phyloP scores from a whole-genome alignment of 1,139 yeast genomes.

The Pichia sp. region DNA sequence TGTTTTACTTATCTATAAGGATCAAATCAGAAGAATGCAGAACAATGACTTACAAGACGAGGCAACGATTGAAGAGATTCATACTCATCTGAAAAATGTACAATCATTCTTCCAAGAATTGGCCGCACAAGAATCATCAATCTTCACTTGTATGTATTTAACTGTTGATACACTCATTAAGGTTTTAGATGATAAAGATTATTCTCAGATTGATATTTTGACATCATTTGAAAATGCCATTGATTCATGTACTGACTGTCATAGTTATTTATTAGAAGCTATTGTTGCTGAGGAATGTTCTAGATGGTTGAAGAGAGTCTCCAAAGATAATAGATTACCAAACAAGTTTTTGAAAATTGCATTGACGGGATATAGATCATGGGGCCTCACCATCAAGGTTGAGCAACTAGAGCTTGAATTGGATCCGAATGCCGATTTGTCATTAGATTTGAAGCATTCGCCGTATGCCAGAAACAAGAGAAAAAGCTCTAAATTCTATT shows the following conservation, averaged over 20 bases:
- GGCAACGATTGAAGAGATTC: constrained; percentile 1
- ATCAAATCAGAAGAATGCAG: constrained; percentile 13
- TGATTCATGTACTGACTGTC: constrained; percentile 36
- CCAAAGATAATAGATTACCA: constrained; percentile 28
- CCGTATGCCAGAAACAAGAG: not conserved
- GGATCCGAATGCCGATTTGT: constrained; percentile 4
- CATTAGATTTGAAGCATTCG: constrained; percentile 1
- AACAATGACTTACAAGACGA: constrained; percentile 3
- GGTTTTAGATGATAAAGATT: constrained; percentile 19
- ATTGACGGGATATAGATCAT: constrained; percentile 30
- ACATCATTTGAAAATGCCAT: constrained; percentile 50
- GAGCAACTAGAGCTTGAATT: constrained; percentile 20
- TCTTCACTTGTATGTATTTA: constrained; percentile 38
- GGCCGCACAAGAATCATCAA: constrained; percentile 38
- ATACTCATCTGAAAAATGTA: constrained; percentile 10
- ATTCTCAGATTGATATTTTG: constrained; percentile 38
- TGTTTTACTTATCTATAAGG: constrained; percentile 13
- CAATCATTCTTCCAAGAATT: constrained; percentile 35
- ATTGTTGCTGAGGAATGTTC: constrained; percentile 47
- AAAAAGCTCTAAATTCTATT: not conserved
- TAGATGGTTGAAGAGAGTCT: constrained; percentile 40
- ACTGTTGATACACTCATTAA: constrained; percentile 37
- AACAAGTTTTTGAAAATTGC: constrained; percentile 32
- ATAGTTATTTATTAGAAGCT: constrained; percentile 42
- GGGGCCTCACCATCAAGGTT: constrained; percentile 36